Evolutionary conservation across 2,329 filamentous ascomycete genomes (phyloP).

Genomic region (Aphanocladium album): DNA sequence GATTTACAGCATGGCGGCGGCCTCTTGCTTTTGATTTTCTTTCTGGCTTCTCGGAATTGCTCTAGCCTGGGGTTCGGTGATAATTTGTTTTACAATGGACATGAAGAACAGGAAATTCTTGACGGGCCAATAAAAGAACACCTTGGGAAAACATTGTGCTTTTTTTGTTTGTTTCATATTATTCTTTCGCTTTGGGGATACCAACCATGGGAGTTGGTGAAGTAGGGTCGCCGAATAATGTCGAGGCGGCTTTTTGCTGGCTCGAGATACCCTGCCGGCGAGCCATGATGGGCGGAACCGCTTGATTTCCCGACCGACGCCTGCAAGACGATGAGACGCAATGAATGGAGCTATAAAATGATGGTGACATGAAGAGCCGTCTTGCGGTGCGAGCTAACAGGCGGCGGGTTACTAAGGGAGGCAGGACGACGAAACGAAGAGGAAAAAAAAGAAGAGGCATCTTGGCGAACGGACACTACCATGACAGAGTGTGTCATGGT

Average conservation of each 20-base stretch:
- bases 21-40: background rate
- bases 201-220: background rate
- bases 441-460: background rate
- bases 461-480: too few relatives aligned
- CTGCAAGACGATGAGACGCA: background rate
- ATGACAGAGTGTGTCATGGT: too few relatives aligned
- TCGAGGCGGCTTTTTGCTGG: background rate
- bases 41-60: background rate
- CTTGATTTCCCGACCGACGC: background rate
- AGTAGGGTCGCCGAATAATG: background rate
- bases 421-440: background rate
- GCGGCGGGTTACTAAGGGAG: background rate
- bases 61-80: constrained; percentile 10
- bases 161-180: background rate
- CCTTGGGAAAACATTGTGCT: background rate
- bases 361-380: too few relatives aligned
- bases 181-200: background rate
- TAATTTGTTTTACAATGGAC: constrained; percentile 4
- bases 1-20: constrained; percentile 9
- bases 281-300: background rate
- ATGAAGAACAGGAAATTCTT: background rate
- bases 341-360: too few relatives aligned
- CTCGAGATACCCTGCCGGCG: background rate
- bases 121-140: background rate
- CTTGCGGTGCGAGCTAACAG: background rate